A percentile compares a stretch with the other conserved stretches of the same genome.
Conservation (phyloP, 2,329 filamentous ascomycete genomes). For the Diaporthe ilicicola region DNA sequence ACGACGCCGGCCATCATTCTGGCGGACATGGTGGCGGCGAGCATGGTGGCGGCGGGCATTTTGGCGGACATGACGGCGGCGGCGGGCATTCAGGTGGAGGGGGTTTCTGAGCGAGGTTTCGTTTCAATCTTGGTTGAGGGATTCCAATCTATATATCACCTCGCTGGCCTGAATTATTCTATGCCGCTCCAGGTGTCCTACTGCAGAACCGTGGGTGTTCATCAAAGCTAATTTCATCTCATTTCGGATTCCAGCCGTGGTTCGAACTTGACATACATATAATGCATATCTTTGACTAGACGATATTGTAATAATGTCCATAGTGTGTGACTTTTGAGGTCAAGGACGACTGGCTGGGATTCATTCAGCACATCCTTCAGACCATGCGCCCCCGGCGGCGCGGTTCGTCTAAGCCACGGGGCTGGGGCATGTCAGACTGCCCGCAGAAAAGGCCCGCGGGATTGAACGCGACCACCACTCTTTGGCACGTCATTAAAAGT, state of each 20-base stretch:
- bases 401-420: constrained; percentile 1
- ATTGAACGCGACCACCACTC: not conserved
- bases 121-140: too few species aligned
- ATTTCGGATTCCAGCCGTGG: too few species aligned
- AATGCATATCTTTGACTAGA: too few species aligned
- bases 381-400: not conserved
- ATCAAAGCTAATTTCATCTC: too few species aligned
- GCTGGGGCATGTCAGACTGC: constrained; percentile 2
- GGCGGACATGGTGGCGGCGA: not conserved
- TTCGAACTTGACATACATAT: too few species aligned
- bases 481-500: not conserved
- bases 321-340: not conserved
- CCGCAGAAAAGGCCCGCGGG: not conserved
- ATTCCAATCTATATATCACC: too few species aligned
- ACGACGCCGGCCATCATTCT: not conserved
- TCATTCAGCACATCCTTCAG: not conserved
- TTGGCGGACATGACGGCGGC: not conserved
- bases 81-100: not conserved
- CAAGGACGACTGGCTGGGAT: not conserved
- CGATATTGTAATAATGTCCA: too few species aligned
- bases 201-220: too few species aligned
- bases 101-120: not conserved
- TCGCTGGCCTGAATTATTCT: too few species aligned
- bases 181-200: too few species aligned
- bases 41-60: not conserved